phyloP scores from a whole-genome alignment of 176 grass and related monocot genomes.

The Oryza meyeriana region DNA sequence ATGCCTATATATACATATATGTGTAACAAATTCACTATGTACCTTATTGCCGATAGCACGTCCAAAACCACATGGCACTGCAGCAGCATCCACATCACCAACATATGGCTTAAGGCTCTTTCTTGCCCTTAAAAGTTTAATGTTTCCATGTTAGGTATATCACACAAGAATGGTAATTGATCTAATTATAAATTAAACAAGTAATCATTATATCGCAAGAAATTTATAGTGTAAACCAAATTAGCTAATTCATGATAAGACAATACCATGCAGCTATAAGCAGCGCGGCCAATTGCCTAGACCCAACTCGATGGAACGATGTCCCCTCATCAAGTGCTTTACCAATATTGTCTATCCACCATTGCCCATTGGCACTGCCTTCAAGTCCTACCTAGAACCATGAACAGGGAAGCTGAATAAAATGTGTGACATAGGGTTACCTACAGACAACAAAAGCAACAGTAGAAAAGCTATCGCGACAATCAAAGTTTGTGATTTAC shows the following conservation, averaged over 20 bases:
- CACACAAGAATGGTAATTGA: conserved; percentile 26
- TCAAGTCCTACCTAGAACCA: conserved; percentile 91
- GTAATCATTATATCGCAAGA: not conserved
- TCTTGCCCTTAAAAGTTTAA: conserved; percentile 73
- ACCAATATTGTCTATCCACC: conserved; percentile 97
- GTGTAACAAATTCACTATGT: conserved; percentile 11
- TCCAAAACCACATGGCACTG: conserved; percentile 89
- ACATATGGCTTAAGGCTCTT: conserved; percentile 80
- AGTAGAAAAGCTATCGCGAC: not conserved
- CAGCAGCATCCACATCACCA: conserved; percentile 96
- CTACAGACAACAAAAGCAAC: conserved; percentile 8
- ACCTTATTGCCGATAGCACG: conserved; percentile 98
- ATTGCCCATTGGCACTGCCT: conserved; percentile 92
- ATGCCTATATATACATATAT: conserved; percentile 17
- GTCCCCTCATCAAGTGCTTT: conserved; percentile 83
- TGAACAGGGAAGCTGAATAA: conserved; percentile 16
- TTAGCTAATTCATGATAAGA: conserved; percentile 21
- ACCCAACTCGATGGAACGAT: conserved; percentile 92
- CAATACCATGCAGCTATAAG: conserved; percentile 89
- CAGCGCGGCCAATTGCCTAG: conserved; percentile 89
- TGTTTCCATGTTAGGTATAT: conserved; percentile 34
- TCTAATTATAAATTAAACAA: conserved; percentile 7
- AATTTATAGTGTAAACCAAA: conserved; percentile 20
- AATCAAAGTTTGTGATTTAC: not conserved
- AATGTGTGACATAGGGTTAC: not conserved